A percentile compares a stretch with the other conserved stretches of the same genome.
Evolutionary conservation across 805 yeast species (phyloP).

Genomic region (Nakazawaea ernobii): DNA sequence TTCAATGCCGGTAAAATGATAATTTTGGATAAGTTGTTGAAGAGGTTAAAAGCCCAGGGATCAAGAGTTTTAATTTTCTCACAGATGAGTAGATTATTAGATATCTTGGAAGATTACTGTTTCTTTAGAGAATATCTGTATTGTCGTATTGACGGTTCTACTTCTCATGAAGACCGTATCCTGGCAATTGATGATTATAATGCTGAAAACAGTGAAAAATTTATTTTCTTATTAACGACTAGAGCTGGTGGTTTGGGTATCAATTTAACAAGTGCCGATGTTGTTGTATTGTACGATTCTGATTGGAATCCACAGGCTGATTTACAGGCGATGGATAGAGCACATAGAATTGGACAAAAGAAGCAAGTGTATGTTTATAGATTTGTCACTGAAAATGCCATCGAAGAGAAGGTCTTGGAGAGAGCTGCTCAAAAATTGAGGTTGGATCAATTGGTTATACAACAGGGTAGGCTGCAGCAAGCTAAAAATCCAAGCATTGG

Average conservation of each 20-base stretch:
- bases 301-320: conserved; percentile 99
- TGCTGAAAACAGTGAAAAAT: conserved; percentile 73
- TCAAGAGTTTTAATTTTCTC: conserved; percentile 89
- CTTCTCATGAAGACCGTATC: conserved; percentile 89
- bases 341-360: conserved; percentile 95
- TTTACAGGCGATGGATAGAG: conserved; percentile 97
- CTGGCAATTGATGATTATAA: conserved; percentile 91
- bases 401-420: conserved; percentile 93
- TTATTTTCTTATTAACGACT: conserved; percentile 81
- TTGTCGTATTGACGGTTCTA: conserved; percentile 90
- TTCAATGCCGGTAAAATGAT: conserved; percentile 87
- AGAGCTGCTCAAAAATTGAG: conserved; percentile 93
- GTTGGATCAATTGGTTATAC: conserved; percentile 91
- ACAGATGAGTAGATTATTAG: conserved; percentile 88
- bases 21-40: conserved; percentile 76
- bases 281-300: conserved; percentile 82
- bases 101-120: conserved; percentile 90
- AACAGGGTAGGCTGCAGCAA: conserved; percentile 68
- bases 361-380: conserved; percentile 91
- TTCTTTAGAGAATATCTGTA: conserved; percentile 76
- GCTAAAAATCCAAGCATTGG: conserved; percentile 34
- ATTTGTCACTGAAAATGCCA: conserved; percentile 92
- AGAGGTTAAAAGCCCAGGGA: conserved; percentile 66
- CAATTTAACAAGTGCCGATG: conserved; percentile 86
- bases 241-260: conserved; percentile 98